Conservation (phyloP, 768 basidiomycete genomes). For the Auricularia sp. region DNA sequence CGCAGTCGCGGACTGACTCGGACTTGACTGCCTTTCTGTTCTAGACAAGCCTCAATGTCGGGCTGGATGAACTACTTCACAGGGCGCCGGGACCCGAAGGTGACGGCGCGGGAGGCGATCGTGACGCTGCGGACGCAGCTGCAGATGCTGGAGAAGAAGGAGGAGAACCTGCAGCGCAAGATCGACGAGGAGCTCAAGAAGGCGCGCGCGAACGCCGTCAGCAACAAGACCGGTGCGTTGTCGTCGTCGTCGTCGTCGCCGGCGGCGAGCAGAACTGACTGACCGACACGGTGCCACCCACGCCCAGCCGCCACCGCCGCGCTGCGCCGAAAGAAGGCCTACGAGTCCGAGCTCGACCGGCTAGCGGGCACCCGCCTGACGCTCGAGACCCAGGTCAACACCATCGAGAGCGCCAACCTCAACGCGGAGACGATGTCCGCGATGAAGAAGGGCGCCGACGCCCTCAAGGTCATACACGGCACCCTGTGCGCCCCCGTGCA, state of each 20-base stretch:
- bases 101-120: slow-evolving; percentile 85
- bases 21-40: too few relatives aligned
- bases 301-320: slow-evolving; percentile 74
- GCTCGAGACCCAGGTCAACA: slow-evolving; percentile 93
- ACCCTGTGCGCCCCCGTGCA: slow-evolving; percentile 45
- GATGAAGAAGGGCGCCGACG: slow-evolving; percentile 92
- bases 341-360: slow-evolving; percentile 77
- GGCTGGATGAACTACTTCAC: slow-evolving; percentile 81
- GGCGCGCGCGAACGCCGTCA: slow-evolving; percentile 85
- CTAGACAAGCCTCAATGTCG: slow-evolving; percentile 23
- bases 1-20: too few relatives aligned
- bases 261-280: not conserved
- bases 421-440: slow-evolving; percentile 95
- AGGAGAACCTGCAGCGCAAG: slow-evolving; percentile 92
- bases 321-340: slow-evolving; percentile 85
- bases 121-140: slow-evolving; percentile 87
- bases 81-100: slow-evolving; percentile 70
- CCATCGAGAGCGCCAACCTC: slow-evolving; percentile 92
- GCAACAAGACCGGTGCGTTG: slow-evolving; percentile 84
- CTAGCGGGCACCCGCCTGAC: slow-evolving; percentile 79
- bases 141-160: slow-evolving; percentile 98
- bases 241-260: slow-evolving; percentile 1
- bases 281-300: slow-evolving; percentile 3
- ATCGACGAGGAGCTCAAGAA: slow-evolving; percentile 90
- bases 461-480: slow-evolving; percentile 80